Base-by-base conservation (phyloP, 2,329 filamentous ascomycete species). In the Colletotrichum musicola region DNA sequence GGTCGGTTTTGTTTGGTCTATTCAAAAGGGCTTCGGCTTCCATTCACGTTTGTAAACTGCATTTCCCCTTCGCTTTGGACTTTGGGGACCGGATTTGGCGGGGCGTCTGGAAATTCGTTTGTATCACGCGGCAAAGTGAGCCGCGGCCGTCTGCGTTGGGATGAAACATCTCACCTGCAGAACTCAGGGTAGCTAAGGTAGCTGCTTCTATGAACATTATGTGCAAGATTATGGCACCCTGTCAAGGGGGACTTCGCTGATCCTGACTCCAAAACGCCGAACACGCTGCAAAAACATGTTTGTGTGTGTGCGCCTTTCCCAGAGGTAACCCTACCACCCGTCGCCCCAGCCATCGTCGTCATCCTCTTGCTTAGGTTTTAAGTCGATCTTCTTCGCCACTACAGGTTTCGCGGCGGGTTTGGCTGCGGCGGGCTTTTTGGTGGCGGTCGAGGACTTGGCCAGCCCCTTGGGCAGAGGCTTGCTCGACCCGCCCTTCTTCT, bases 401-500 rank as follows among this genome's bases (percentile, higher is more conserved):
- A 81, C 77, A 6, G 82, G 78, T 70, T 86, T 88, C 0, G 78
- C 69, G 1, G 75, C 71, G 3, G 80, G 68, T 62, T 76, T 83
- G 25, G 76, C 65, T 4, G 77, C 73, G 9, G 78, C 68, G 6
- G 81, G 75, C 68, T 85, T 88, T 73, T 83, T 86, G 30, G 75
- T 76, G 4, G 73, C 63, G 30, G 30, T 35, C 4, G 72, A 78
- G 2, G 87, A 75, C 80, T 97, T 97, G 1, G 84, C 81, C 27
- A 98, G 78, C 0, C 95, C 95, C 80, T 97, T 99, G 0, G 95
- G 95, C 62, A 98, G 77, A 3, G 91, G 82, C 72, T 93, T 96
- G 49, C 76, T 60, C 67, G 79, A 75, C 1, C 77, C 77, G 12
- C 85, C 85, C 82, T 97, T 98, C 71, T 92, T 88, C 71, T 91